A percentile compares a stretch with the other conserved stretches of the same genome.
Evolutionary conservation across 306 rosid species (phyloP).

Genomic region (Medicago arabica): DNA sequence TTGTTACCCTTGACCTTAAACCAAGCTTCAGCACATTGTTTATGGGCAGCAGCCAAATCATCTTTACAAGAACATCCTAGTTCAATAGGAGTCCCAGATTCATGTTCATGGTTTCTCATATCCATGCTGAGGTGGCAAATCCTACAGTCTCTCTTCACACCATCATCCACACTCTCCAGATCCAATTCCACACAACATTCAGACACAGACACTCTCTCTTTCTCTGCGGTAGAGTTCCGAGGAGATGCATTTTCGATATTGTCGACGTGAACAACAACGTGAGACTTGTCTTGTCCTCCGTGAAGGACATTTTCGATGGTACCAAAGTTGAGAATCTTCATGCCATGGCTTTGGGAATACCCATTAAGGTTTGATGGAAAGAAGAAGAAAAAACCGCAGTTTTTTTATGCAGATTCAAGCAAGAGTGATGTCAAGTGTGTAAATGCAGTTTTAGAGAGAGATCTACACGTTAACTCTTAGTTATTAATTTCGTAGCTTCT

Average conservation of each 20-base stretch:
- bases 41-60: slow-evolving; percentile 83
- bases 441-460: neutral
- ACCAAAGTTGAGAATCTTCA: slow-evolving; percentile 56
- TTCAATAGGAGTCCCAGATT: slow-evolving; percentile 70
- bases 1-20: slow-evolving; percentile 74
- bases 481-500: neutral
- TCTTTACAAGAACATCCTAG: slow-evolving; percentile 81
- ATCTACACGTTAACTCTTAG: slow-evolving; percentile 7
- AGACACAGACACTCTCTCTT: slow-evolving; percentile 39
- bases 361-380: slow-evolving; percentile 22
- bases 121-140: slow-evolving; percentile 63
- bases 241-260: slow-evolving; percentile 35
- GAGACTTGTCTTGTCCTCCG: slow-evolving; percentile 27
- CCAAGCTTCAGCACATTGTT: slow-evolving; percentile 81
- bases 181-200: slow-evolving; percentile 53
- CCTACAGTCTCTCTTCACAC: slow-evolving; percentile 69
- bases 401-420: neutral
- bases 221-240: slow-evolving; percentile 33
- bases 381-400: slow-evolving; percentile 3
- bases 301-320: slow-evolving; percentile 45
- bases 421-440: slow-evolving; percentile 20
- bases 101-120: slow-evolving; percentile 51
- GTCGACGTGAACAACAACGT: slow-evolving; percentile 33
- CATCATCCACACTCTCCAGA: slow-evolving; percentile 38
- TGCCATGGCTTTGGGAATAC: slow-evolving; percentile 45